Base-by-base conservation (phyloP, 768 basidiomycete genomes). In the Russula vinacea region DNA sequence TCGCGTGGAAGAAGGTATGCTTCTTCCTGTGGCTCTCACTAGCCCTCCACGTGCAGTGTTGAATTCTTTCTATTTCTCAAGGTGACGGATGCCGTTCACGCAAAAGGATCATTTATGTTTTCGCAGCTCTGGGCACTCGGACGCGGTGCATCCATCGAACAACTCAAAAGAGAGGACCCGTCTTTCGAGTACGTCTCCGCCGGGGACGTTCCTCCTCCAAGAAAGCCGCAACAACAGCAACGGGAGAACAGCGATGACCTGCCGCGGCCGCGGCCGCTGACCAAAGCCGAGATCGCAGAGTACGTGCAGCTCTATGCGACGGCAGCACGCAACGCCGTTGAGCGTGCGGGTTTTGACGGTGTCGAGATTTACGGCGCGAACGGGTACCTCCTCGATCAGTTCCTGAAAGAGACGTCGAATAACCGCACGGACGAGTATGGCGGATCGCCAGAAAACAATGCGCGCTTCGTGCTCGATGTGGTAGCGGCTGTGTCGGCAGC, bases 101-200 rank as follows among this genome's bases (percentile, higher is more conserved):
- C 73, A 5, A 76, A 79, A 61, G 77, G 76, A 0, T 77, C 74
- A 0, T 74, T 71, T 64, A 78, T 83, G 58, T 79, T 73, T 69
- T 44, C 75, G 19, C 83, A 85, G 67, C 72, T 82, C 0, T 83
- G 82, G 80, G 80, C 79, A 2, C 63, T 80, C 11, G 83, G 83
- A 1, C 76, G 81, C 16, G 68, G 70, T 0, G 75, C 76, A 1
- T 45, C 67, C 6, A 57, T 67, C 0, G 35, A 61, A 5, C 55
- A 66, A 5, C 69, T 77, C 8, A 47, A 60, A 3, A 55, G 59
- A 8, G 69, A 73, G 37, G 69, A 72, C 35, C 63, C 64, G 2
- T 49, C 67, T n/a, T 72, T 62, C 32, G 70, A 60, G 1, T 66
- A 67, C 56, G 67, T 76, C 55, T 69, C 70, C 10, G 68, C 76